Base-by-base conservation (phyloP, 306 rosid genomes). In the Quercus agrifolia region DNA sequence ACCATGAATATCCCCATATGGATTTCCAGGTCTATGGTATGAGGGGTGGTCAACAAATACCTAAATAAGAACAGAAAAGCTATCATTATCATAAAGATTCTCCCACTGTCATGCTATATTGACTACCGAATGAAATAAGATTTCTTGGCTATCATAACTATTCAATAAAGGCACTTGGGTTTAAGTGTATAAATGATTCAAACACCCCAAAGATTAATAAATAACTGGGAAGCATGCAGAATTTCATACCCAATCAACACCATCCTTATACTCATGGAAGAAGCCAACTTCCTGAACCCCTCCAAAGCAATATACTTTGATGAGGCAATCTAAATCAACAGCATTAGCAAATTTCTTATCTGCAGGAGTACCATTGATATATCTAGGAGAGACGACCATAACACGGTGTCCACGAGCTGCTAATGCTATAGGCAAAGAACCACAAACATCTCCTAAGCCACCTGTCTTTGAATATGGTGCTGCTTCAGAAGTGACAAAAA, bases 401-500 rank as follows among this genome's bases (percentile, higher is more conserved):
- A 91, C 98, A 58, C 95, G 93, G 77, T 93, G 98, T 23, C 97
- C 98, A 0, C 95, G 92, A 56, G 79, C 82, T 12, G 93, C 98
- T 17, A 93, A 84, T 33, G 93, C 93, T 71, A 89, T 79, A 17
- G 98, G 97, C 87, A 93, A 83, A 76, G 98, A 91, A 62, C 98
- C 98, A 85, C 97, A 93, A 71, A 93, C 98, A 93, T 93, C 98
- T 49, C 89, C 98, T 70, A 93, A 87, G 18, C 98, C 98, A 64
- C 97, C 98, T 0, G 98, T 91, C 87, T 93, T 93, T 2, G 97
- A 93, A 88, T 90, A 93, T 9, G 98, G 98, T 5, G 93, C 88
- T 71, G 93, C 97, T 84, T 93, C 98, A 10, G 98, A 59, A 57
- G 97, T 84, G 58, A 93, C 97, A 77, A 93, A 87, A 80, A 90